Percentiles rank a stretch among this genome's conserved stretches.
These are phyloP conservation scores for Citrus maxima DNA, from an alignment of 345 rosid genomes.

Conservation along the genomic window DNA sequence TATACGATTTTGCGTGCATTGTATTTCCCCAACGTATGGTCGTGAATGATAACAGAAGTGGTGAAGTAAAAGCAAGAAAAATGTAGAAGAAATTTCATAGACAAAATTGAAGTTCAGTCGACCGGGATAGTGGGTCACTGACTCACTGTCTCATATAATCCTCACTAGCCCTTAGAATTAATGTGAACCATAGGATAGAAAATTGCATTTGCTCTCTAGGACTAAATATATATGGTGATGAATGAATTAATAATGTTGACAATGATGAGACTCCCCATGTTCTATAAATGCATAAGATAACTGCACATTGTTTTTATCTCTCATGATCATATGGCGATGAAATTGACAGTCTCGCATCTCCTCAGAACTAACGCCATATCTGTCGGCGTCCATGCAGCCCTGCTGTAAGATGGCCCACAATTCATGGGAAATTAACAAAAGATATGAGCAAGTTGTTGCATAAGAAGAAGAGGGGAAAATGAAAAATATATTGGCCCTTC, in stretches of 20 bases:
- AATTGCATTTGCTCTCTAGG: not conserved
- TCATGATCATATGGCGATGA: not conserved
- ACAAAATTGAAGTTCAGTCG: not conserved
- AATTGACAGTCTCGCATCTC: not conserved
- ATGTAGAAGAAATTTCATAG: not conserved
- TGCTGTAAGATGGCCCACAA: not conserved
- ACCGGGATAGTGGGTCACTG: not conserved
- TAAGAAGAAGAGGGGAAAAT: not conserved
- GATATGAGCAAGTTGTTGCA: not conserved
- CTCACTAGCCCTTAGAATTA: not conserved
- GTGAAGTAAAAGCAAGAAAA: not conserved
- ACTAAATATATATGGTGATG: not conserved
- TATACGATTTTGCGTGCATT: not conserved
- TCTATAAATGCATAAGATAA: constrained; percentile 4
- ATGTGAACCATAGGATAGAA: not conserved
- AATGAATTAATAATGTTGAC: not conserved
- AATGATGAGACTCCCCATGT: constrained; percentile 6
- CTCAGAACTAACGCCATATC: not conserved
- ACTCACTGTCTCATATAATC: not conserved
- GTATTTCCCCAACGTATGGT: not conserved
- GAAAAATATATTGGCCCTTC: not conserved
- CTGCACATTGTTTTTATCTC: not conserved
- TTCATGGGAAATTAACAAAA: not conserved
- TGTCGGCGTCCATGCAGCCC: not conserved
- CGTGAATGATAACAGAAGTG: not conserved